These are phyloP conservation scores for Excoecaria cochinchinensis DNA, from an alignment of 345 rosid genomes.

Conservation along the genomic window DNA sequence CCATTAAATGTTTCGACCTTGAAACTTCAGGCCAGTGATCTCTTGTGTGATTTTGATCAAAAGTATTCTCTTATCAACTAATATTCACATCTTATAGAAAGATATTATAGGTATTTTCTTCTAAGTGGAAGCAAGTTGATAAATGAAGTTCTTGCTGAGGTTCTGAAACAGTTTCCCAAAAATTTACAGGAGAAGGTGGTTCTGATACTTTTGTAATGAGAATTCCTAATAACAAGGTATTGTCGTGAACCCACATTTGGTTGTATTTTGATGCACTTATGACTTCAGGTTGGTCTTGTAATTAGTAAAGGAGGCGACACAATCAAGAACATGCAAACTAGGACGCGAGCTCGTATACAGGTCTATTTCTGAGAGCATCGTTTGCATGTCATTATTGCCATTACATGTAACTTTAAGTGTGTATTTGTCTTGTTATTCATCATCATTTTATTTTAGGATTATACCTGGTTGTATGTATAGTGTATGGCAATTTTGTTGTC, in stretches of 20 bases:
- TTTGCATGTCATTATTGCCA: background rate
- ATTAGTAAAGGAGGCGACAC: slow-evolving; percentile 99
- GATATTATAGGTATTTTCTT: too few species aligned
- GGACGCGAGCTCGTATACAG: slow-evolving; percentile 97
- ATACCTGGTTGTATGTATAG: too few species aligned
- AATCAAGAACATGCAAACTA: slow-evolving; percentile 93
- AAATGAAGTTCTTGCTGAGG: slow-evolving; percentile 89
- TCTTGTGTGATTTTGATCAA: background rate
- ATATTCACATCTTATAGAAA: background rate
- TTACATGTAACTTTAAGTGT: background rate
- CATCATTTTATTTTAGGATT: background rate
- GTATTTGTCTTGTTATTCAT: background rate
- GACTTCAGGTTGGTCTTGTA: slow-evolving; percentile 90
- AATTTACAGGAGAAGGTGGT: slow-evolving; percentile 73
- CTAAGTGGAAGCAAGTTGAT: slow-evolving; percentile 28
- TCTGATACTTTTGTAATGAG: slow-evolving; percentile 73
- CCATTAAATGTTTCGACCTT: background rate
- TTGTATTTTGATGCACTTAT: slow-evolving; percentile 17
- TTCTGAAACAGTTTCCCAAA: slow-evolving; percentile 68
- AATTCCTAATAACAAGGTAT: slow-evolving; percentile 88
- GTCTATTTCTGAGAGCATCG: slow-evolving; percentile 33
- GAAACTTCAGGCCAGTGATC: background rate
- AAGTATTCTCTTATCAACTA: background rate
- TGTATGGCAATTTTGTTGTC: background rate
- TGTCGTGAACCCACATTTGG: slow-evolving; percentile 7